Evolutionary conservation across 2,329 filamentous ascomycete genomes (phyloP).

Genomic region (Sporothrix phasma): DNA sequence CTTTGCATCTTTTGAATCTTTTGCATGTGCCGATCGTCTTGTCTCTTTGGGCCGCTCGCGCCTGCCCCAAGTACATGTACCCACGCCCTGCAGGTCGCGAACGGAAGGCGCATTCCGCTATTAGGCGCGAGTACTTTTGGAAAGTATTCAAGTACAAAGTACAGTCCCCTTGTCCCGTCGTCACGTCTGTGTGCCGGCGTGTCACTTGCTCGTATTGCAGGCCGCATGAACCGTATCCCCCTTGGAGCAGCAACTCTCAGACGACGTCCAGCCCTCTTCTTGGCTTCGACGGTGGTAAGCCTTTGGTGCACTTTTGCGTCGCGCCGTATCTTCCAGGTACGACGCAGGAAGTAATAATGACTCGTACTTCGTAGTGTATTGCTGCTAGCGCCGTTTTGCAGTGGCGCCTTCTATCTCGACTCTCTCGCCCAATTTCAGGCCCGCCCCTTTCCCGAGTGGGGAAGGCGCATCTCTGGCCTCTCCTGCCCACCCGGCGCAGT

Average conservation of each 20-base stretch:
- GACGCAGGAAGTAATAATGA: no score
- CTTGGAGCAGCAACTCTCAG: no score
- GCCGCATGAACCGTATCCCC: no score
- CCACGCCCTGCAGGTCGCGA: neutral
- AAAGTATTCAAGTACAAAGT: no score
- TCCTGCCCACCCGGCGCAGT: neutral
- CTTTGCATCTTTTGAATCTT: no score
- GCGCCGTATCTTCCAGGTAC: no score
- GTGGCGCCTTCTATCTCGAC: neutral
- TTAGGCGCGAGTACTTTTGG: neutral
- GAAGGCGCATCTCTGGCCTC: neutral
- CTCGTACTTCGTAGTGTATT: neutral
- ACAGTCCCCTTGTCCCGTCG: neutral
- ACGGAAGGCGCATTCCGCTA: conserved; percentile 4
- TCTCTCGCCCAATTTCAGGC: conserved; percentile 1
- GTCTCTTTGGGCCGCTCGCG: neutral
- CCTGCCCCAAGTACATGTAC: neutral
- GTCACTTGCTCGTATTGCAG: neutral
- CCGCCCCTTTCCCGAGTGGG: neutral
- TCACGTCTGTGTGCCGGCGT: neutral
- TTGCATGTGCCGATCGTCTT: neutral
- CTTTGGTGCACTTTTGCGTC: neutral
- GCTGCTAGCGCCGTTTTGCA: neutral
- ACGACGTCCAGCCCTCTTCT: no score
- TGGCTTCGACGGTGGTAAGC: neutral